Conservation (phyloP, 2,329 filamentous ascomycete species). For the Fusarium sp. region DNA sequence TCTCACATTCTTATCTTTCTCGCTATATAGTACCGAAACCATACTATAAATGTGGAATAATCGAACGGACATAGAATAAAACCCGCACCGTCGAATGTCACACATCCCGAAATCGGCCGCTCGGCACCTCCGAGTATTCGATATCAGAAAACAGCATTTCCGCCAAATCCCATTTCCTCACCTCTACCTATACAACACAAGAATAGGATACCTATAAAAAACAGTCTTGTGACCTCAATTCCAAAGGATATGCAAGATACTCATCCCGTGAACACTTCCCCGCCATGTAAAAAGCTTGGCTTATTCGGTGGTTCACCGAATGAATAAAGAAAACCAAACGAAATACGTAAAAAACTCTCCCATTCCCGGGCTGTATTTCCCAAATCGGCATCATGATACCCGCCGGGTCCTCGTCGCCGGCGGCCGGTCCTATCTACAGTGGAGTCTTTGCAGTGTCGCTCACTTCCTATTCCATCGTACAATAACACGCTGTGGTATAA, state of each 20-base stretch:
- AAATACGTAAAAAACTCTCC: conserved; percentile 31
- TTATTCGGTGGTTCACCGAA: conserved; percentile 1
- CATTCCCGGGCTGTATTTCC: background rate
- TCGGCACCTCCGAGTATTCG: background rate
- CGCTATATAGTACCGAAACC: background rate
- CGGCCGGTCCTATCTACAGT: conserved; percentile 31
- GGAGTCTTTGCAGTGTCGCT: conserved; percentile 12
- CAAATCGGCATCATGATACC: conserved; percentile 13
- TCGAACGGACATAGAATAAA: background rate
- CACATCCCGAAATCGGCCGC: background rate
- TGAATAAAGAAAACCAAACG: conserved; percentile 27
- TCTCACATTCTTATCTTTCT: background rate
- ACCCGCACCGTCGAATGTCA: background rate
- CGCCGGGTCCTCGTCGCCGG: conserved; percentile 26
- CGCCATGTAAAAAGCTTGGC: background rate
- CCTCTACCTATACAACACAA: background rate
- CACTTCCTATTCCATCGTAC: background rate
- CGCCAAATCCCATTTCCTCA: background rate
- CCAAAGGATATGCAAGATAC: background rate
- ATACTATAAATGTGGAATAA: background rate
- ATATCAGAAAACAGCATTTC: background rate
- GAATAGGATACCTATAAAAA: background rate
- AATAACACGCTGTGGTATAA: conserved; percentile 4
- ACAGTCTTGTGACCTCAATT: background rate
- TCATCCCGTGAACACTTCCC: background rate